Base-by-base conservation (phyloP, 257 asterid species). In the Cinchona pubescens region DNA sequence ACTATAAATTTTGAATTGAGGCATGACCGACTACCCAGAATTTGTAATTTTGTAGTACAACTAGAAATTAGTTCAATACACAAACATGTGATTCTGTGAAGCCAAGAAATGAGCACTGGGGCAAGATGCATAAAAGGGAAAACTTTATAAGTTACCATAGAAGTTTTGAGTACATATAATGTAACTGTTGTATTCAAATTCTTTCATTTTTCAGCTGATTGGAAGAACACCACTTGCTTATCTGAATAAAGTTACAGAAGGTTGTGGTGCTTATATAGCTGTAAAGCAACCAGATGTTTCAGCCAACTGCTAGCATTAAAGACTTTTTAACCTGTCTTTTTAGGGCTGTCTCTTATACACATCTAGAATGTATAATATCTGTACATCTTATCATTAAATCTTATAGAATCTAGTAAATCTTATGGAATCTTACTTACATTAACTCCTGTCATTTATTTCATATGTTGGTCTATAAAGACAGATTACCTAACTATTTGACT, bases 231-330 rank as follows among this genome's bases (percentile, higher is more conserved):
- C 99, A 49, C 83, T 92, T 3, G 98, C 91, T 30, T 95, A 90
- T 82, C 96, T 95, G 10, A 95, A 92, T 73, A 91, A 86, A 85
- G 91, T 95, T 19, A 85, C 90, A 0, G 94, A 92, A 82, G 98
- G 96, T 16, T 91, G 98, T 71, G 99, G 97, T 25, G 98, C 96
- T 77, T 88, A 88, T 75, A 83, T 95, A 46, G 98, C 99, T 37
- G 98, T 83, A 27, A 95, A 95, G 80, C 99, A 95, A 82, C 98
- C 98, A 95, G 73, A 95, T 95, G 98, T 85, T 92, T 88, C 99
- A 95, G 84, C 99, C 99, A 46, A 95, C 99, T 65, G 75, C 99
- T 34, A 95, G 99, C 92, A 90, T 95, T 87, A 95, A 95, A 85
- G 99, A 95, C n/a, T n/a, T n/a, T n/a, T n/a, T n/a, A n/a, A n/a